Evolutionary conservation across 2,329 filamentous ascomycete species (phyloP).

Genomic region (Ophiocordyceps sinensis): DNA sequence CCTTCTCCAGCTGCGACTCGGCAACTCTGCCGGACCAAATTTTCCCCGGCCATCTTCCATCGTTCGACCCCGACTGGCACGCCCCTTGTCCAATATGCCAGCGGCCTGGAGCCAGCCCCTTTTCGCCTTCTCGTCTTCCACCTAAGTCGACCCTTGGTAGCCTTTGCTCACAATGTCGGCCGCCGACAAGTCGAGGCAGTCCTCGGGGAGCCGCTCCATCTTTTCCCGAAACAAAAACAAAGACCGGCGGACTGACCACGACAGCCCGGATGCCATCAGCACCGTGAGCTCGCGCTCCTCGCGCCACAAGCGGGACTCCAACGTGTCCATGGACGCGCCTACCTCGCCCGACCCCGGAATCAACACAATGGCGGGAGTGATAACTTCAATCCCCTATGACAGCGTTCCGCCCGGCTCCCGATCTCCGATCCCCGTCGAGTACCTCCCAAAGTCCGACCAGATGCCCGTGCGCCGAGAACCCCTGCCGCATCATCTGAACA

Average conservation of each 20-base stretch:
- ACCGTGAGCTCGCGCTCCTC: slow-evolving; percentile 55
- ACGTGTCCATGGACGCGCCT: slow-evolving; percentile 56
- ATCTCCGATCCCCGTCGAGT: slow-evolving; percentile 59
- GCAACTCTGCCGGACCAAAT: not conserved
- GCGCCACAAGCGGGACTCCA: slow-evolving; percentile 57
- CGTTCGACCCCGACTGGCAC: not conserved
- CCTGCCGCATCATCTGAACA: slow-evolving; percentile 72
- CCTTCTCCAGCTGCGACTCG: too few species aligned
- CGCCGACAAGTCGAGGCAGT: slow-evolving; percentile 69
- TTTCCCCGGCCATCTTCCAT: not conserved
- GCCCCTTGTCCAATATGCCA: slow-evolving; percentile 15
- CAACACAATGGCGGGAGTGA: slow-evolving; percentile 65
- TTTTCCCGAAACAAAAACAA: slow-evolving; percentile 83
- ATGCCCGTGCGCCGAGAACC: slow-evolving; percentile 52
- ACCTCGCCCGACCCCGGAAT: slow-evolving; percentile 50
- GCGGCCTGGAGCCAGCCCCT: slow-evolving; percentile 22
- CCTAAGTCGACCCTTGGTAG: slow-evolving; percentile 5
- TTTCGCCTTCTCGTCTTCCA: slow-evolving; percentile 18
- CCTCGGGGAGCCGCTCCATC: slow-evolving; percentile 61
- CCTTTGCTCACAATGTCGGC: slow-evolving; percentile 33
- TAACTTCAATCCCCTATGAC: slow-evolving; percentile 82
- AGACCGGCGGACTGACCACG: slow-evolving; percentile 45
- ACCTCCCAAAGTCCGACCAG: slow-evolving; percentile 54
- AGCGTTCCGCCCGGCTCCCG: slow-evolving; percentile 48
- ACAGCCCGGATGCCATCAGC: slow-evolving; percentile 44